These are phyloP conservation scores for Eucalyptus regnans DNA, from an alignment of 345 rosid species.

Conservation along the genomic window DNA sequence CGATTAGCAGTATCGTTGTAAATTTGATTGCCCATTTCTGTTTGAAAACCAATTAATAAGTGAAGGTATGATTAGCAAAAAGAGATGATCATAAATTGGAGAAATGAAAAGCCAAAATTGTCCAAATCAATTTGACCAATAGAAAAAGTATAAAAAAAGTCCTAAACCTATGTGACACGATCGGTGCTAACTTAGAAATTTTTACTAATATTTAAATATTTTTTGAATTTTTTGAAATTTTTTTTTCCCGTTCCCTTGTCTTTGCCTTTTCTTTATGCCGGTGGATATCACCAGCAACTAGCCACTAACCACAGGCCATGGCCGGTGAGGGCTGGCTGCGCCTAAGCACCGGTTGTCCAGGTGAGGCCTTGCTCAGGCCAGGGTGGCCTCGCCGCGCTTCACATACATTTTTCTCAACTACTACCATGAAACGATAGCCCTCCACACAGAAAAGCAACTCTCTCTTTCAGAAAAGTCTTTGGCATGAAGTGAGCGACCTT, in stretches of 20 bases:
- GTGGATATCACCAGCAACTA: fast-evolving
- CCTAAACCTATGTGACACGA: fast-evolving
- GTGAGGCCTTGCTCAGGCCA: too few relatives aligned
- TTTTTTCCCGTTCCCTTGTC: fast-evolving
- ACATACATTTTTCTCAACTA: not conserved
- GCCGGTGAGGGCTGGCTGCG: fast-evolving
- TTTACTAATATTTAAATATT: too few relatives aligned
- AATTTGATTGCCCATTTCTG: not conserved
- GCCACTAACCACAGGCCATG: too few relatives aligned
- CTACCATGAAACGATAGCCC: not conserved
- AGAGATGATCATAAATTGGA: not conserved
- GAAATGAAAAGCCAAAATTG: not conserved
- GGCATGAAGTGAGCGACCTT: not conserved
- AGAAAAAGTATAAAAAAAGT: too few relatives aligned
- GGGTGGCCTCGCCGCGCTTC: fast-evolving
- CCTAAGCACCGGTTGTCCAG: fast-evolving
- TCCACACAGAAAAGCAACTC: not conserved
- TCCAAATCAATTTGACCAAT: not conserved
- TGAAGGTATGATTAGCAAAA: not conserved
- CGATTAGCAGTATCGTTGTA: fast-evolving
- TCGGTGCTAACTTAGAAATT: fast-evolving
- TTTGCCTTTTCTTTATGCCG: too few relatives aligned
- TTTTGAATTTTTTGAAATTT: too few relatives aligned
- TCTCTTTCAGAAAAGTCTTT: not conserved
- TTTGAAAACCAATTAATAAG: not conserved